Conservation (phyloP, 2,329 filamentous ascomycete species). For the Chaetomiaceae sp. region DNA sequence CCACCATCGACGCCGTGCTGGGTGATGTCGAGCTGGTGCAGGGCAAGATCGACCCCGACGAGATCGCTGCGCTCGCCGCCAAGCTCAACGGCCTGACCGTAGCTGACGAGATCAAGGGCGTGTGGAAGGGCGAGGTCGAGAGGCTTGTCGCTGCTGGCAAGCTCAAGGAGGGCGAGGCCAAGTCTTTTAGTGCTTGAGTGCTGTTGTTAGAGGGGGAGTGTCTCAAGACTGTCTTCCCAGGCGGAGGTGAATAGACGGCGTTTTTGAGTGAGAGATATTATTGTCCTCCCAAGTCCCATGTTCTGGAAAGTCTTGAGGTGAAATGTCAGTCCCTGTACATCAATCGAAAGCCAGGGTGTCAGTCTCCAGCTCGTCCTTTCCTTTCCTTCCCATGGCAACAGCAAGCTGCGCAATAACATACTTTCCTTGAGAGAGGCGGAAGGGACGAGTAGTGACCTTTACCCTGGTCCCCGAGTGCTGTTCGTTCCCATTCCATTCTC, state of each 20-base stretch:
- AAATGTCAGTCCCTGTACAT: too few species aligned
- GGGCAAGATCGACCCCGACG: conserved; percentile 82
- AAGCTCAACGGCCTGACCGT: conserved; percentile 79
- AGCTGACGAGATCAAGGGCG: conserved; percentile 75
- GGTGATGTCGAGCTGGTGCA: conserved; percentile 83
- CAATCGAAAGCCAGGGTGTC: too few species aligned
- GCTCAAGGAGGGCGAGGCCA: conserved; percentile 77
- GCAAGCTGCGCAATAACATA: too few species aligned
- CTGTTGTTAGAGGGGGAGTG: not conserved
- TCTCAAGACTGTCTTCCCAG: not conserved
- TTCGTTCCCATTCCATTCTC: too few species aligned
- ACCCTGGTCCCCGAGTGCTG: too few species aligned
- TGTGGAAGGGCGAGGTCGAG: conserved; percentile 74
- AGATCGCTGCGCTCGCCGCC: conserved; percentile 75
- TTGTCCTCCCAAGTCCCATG: too few species aligned
- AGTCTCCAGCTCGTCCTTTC: too few species aligned
- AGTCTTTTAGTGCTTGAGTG: conserved; percentile 48
- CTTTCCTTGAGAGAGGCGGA: too few species aligned
- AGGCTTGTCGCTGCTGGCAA: conserved; percentile 76
- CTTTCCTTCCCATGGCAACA: too few species aligned
- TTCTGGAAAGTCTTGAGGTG: too few species aligned
- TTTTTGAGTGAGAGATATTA: not conserved
- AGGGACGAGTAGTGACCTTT: too few species aligned
- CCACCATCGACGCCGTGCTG: conserved; percentile 76
- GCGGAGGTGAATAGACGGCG: conserved; percentile 1